Evolutionary conservation across 1,284 basidiomycete species (phyloP), one percentile per base, ranked within the genome.

Genomic region (Neotropicomus parvogracilis): DNA sequence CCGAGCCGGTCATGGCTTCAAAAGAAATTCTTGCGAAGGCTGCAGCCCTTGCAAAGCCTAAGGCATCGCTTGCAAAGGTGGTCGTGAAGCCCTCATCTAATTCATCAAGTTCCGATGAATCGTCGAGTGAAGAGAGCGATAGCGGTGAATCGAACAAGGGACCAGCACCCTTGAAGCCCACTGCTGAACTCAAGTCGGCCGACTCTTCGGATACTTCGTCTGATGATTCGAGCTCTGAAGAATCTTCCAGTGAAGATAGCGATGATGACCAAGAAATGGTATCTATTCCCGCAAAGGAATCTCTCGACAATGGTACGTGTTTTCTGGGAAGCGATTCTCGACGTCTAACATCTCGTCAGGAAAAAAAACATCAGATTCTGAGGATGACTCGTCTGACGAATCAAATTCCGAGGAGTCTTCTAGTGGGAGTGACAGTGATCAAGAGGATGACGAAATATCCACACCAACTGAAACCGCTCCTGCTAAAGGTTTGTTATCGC

Each of bases 1-100:
- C 29, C 3, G 45, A 45, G 13, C 21, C 26, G 5, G 20, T 35
- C 40, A 64, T 53, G 36, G 24, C 19, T 42, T 53, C 64, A 6
- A 65, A 56, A 40, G 55, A 64, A n/a, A 63, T 67, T 10, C 54
- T 66, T 0, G 59, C 52, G 4, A 65, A 56, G 41, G 64, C 54
- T 12, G 51, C 55, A n/a, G 50, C 55, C 9, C 33, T 48, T 9
- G 46, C 62, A 35, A 58, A 61, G 35, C 43, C 52, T 6, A 40
- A 44, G 17, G 4, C 3, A 8, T 36, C 9, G 3, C 3, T 5
- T 49, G 54, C 13, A n/a, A 50, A 52, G 50, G 52, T 38, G 28
- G 2, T 19, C 13, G 6, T 12, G 7, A 14, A 41, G 2, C 10
- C 37, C 1, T 46, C 36, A 16, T 44, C 56, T 6, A 38, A 40